Evolutionary conservation across 2,329 filamentous ascomycete species (phyloP), one percentile per base, ranked within the genome.

Genomic region (Aspergillus fijiensis): DNA sequence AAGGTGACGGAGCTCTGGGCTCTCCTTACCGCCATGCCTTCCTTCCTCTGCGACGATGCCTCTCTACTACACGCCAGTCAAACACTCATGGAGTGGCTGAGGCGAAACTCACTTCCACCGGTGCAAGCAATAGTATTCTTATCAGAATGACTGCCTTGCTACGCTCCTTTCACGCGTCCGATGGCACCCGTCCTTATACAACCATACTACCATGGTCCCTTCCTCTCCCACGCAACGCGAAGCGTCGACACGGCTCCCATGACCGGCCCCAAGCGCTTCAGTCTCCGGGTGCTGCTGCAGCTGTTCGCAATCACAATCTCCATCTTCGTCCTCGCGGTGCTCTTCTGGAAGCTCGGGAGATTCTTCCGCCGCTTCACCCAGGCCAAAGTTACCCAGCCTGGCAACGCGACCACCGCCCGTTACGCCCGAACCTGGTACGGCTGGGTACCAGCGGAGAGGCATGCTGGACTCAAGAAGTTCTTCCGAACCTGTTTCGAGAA

Each of bases 391-490:
- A 54, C 77, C 21, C 56, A 63, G 49, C 64, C 61, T 55, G 73
- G 73, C 25, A 77, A 74, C 60, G 54, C 62, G 4, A 63, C 69
- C 10, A 67, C 65, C 16, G 65, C 67, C 61, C 74, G 74, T 14
- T 77, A 77, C 60, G 71, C 71, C 25, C 76, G 71, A 48, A 77
- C 76, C 12, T 79, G 77, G 76, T 77, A 79, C 59, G 77, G 76
- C 35, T 79, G 77, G 77, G 67, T 78, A 14, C 65, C 72, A 2
- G 55, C 70, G 12, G 60, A 72, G n/a, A 68, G 63, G 5, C 71
- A 76, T 27, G 65, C 76, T 48, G 60, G 64, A 7, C 70, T 70
- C 31, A 76, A 73, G 57, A 31, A 60, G 7, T 42, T 64, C 4
- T 62, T 72, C 31, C 64, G 63, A 16, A 64, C 61, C 11, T 61